Evolutionary conservation across 83 land plant genomes (phyloP), one percentile per base, ranked within the genome.

Genomic region (Picea mariana): DNA sequence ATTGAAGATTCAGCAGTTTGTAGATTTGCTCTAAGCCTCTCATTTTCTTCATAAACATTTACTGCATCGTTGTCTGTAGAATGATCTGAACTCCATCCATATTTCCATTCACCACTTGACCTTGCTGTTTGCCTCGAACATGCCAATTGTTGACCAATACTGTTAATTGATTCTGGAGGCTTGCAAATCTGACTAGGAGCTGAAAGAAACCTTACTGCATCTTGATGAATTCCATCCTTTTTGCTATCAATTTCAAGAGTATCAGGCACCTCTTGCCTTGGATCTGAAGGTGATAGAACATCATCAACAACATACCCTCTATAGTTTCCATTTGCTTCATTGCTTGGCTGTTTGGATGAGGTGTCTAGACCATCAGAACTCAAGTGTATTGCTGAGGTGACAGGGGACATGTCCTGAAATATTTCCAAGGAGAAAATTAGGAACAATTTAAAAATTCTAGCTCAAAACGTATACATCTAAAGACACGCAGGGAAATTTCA

Each of bases 1-100:
- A 90, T 83, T 59, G 93, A 81, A 24, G 91, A 81, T 87, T 93
- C 92, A 23, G 95, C 87, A 55, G 82, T 65, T 80, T 89, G 92
- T 71, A 91, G 71, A 78, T 86, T 73, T 66, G 44, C 79, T 73
- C 84, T 79, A 16, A 92, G 89, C 65, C 83, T 86, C 63, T 21
- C 75, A 77, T 90, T 90, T 67, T 92, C 94, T 72, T 88, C 89
- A 84, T 80, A 80, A 49, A 67, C 89, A 82, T 44, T 18, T 17
- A 86, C 78, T 72, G 88, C 52, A 59, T 90, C 90, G 69, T 87
- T 83, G 77, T 92, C 89, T 34, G 83, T 61, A 38, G 92, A 85
- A 68, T 83, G 77, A 72, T 92, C 89, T 52, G 89, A 86, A 80
- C 83, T 72, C 92, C 90, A 92, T 12, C 83, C 85, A 58, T 85